Evolutionary conservation across 2,329 filamentous ascomycete species (phyloP).

Genomic region (Parastagonospora avenae): DNA sequence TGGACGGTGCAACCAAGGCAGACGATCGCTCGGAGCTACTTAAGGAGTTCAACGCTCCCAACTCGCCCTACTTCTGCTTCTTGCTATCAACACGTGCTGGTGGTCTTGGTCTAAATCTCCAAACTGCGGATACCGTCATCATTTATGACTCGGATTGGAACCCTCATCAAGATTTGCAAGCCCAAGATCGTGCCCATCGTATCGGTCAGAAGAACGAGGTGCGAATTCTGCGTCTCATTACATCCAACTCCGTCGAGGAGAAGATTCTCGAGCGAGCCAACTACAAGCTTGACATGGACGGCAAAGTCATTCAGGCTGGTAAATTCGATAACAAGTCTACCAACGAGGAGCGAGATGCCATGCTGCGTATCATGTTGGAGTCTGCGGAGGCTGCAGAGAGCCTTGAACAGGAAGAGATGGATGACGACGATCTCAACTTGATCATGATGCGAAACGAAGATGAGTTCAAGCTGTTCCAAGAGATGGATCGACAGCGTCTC

Average conservation of each 20-base stretch:
- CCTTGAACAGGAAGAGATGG: slow-evolving; percentile 94
- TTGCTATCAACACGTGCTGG: slow-evolving; percentile 97
- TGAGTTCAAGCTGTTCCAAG: slow-evolving; percentile 78
- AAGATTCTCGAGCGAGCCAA: slow-evolving; percentile 97
- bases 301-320: slow-evolving; percentile 98
- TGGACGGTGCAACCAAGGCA: slow-evolving; percentile 96
- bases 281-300: slow-evolving; percentile 98
- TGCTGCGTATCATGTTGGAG: slow-evolving; percentile 91
- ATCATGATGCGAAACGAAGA: slow-evolving; percentile 88
- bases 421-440: slow-evolving; percentile 95
- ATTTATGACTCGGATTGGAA: slow-evolving; percentile 99
- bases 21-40: slow-evolving; percentile 94
- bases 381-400: slow-evolving; percentile 70
- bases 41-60: slow-evolving; percentile 83
- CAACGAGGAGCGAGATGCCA: slow-evolving; percentile 95
- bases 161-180: slow-evolving; percentile 97
- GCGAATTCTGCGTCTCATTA: slow-evolving; percentile 92
- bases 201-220: slow-evolving; percentile 99
- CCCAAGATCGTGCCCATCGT: slow-evolving; percentile 99
- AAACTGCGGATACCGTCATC: slow-evolving; percentile 98
- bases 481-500: slow-evolving; percentile 77
- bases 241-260: slow-evolving; percentile 95
- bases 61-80: slow-evolving; percentile 97
- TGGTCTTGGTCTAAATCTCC: slow-evolving; percentile 94
- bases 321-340: slow-evolving; percentile 99